Conservation (phyloP, 345 rosid species). For the Lepidium didymum region DNA sequence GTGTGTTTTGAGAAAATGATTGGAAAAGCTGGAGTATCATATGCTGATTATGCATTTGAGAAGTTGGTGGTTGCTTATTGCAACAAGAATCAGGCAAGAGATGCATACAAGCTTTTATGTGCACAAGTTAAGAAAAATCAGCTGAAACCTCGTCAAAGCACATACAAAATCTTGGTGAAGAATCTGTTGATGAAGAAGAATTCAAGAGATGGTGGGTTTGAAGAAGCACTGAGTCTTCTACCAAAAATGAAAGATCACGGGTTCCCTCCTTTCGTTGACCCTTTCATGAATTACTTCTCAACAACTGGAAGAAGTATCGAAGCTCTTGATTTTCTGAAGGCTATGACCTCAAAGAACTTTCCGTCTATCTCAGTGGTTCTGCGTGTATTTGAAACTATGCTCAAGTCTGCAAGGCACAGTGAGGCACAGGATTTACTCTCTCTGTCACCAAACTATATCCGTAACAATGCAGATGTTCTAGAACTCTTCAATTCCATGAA, state of each 20-base stretch:
- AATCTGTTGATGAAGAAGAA: constrained; percentile 50
- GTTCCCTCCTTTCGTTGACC: constrained; percentile 67
- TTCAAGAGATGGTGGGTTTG: constrained; percentile 55
- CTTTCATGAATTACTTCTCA: constrained; percentile 60
- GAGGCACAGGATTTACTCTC: constrained; percentile 75
- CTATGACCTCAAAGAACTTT: constrained; percentile 59
- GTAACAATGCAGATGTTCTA: constrained; percentile 72
- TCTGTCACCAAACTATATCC: constrained; percentile 54
- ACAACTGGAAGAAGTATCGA: constrained; percentile 56
- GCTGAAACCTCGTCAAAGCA: constrained; percentile 52
- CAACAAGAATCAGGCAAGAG: constrained; percentile 45
- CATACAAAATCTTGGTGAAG: constrained; percentile 52
- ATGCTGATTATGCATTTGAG: constrained; percentile 48
- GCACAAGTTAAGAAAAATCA: constrained; percentile 31
- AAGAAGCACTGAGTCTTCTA: constrained; percentile 57
- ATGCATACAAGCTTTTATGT: constrained; percentile 56
- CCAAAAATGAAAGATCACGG: constrained; percentile 69
- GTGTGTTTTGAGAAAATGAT: constrained; percentile 51
- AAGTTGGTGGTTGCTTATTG: constrained; percentile 60
- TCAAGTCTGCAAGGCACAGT: constrained; percentile 53
- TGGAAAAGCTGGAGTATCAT: constrained; percentile 38
- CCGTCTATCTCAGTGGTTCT: constrained; percentile 64
- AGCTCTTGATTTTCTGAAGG: constrained; percentile 55
- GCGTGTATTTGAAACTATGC: constrained; percentile 51
- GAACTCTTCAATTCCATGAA: constrained; percentile 60